phyloP scores from a whole-genome alignment of 2,329 filamentous ascomycete genomes.

The Dactylellina cionopaga region DNA sequence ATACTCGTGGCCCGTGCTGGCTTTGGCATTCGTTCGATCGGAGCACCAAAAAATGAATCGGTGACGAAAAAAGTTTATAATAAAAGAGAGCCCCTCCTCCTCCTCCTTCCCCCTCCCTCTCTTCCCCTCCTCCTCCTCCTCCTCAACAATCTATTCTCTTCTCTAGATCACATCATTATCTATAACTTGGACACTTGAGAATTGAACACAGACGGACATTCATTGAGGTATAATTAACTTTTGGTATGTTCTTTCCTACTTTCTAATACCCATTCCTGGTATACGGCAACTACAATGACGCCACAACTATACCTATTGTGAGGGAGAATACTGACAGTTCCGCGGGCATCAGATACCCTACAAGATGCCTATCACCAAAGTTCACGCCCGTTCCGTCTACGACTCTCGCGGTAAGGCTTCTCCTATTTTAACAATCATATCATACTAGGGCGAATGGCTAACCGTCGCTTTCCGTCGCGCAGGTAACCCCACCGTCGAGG shows the following conservation, averaged over 20 bases:
- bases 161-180: background rate
- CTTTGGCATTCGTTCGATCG: background rate
- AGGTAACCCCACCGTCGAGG: constrained; percentile 97
- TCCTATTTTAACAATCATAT: background rate
- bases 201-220: constrained; percentile 28
- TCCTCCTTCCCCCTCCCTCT: background rate
- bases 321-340: constrained; percentile 2
- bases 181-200: constrained; percentile 3
- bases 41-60: background rate
- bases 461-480: constrained; percentile 17
- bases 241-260: constrained; percentile 13
- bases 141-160: background rate
- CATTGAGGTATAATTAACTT: constrained; percentile 29
- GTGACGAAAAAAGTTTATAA: constrained; percentile 33
- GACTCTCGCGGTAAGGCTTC: constrained; percentile 78
- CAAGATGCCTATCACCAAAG: constrained; percentile 85
- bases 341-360: constrained; percentile 2
- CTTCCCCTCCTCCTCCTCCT: background rate
- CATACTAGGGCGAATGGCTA: background rate
- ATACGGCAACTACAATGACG: constrained; percentile 13
- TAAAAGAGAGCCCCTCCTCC: constrained; percentile 17
- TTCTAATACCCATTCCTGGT: background rate
- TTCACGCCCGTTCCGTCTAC: constrained; percentile 94
- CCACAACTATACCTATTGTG: background rate
- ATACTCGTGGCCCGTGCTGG: constrained; percentile 37